A percentile compares a stretch with the other conserved stretches of the same genome.
These are phyloP conservation scores for Clarkia xantiana DNA, from an alignment of 345 rosid genomes.

Conservation along the genomic window DNA sequence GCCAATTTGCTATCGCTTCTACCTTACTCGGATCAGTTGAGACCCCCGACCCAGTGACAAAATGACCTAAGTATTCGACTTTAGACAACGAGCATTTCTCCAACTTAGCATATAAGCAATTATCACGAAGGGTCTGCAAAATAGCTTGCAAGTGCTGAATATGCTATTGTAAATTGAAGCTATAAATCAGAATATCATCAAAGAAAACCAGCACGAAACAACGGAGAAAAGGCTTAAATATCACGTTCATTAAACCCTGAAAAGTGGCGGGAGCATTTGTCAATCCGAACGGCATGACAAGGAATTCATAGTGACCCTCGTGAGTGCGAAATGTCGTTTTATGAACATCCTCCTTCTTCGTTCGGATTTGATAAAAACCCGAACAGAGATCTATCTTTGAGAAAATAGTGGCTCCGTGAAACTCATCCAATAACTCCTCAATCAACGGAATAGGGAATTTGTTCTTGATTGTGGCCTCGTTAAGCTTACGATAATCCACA, in stretches of 20 bases:
- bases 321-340: constrained; percentile 1
- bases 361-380: not conserved
- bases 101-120: not conserved
- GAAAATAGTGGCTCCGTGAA: not conserved
- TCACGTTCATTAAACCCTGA: constrained; percentile 1
- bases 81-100: not conserved
- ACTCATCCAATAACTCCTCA: constrained; percentile 1
- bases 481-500: not conserved
- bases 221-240: not conserved
- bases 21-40: not conserved
- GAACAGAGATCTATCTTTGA: not conserved
- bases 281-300: not conserved
- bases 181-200: constrained; percentile 1
- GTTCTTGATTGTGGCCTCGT: not conserved
- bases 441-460: constrained; percentile 1
- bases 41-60: not conserved
- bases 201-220: not conserved
- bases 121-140: not conserved
- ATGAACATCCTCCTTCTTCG: not conserved
- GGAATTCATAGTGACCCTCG: not conserved
- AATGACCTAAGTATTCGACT: not conserved
- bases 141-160: not conserved
- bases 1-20: not conserved
- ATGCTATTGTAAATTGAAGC: not conserved
- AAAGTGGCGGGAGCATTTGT: constrained; percentile 5